Base-by-base conservation (phyloP, 306 rosid genomes). In the Astragalus glycyphyllos region DNA sequence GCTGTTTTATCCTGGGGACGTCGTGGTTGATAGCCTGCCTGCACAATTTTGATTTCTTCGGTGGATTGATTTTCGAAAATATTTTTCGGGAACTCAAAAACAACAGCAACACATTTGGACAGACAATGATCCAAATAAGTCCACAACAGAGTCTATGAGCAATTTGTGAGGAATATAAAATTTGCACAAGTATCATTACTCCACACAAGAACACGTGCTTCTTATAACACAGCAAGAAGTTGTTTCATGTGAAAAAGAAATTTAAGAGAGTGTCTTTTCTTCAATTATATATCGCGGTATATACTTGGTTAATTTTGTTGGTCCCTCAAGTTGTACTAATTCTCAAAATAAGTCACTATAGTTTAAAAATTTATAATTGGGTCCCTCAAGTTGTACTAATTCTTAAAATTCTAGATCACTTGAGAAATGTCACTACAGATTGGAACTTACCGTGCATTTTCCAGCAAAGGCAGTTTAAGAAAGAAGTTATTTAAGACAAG, bases 381-480 rank as follows among this genome's bases (percentile, higher is more conserved):
- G 61, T 11, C 38, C 61, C 61, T n/a, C n/a, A n/a, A n/a, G n/a
- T n/a, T n/a, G n/a, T n/a, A n/a, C n/a, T n/a, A n/a, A n/a, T n/a
- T n/a, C n/a, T n/a, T n/a, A n/a, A n/a, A n/a, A n/a, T n/a, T n/a
- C n/a, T n/a, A n/a, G n/a, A n/a, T 49, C 12, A 37, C 41, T 59
- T 37, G 44, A 54, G 46, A 8, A 58, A 53, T 26, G 40, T 61
- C 56, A 23, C 37, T 23, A 32, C 60, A 64, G 26, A 79, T 57
- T 16, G 51, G 59, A 13, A 42, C 61, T 16, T 26, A 57, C 57
- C 9, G 23, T 6, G 68, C 71, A 62, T 46, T 69, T 53, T n/a
- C 14, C 61, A 44, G 44, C 54, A 67, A 49, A 53, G 49, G 38
- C 9, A 6, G 44, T 47, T 29, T 29, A 57, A 50, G 75, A 42